A percentile compares a stretch with the other conserved stretches of the same genome.
Conservation (phyloP, 1,139 yeast species). For the Geotrichum cucujoidarum region DNA sequence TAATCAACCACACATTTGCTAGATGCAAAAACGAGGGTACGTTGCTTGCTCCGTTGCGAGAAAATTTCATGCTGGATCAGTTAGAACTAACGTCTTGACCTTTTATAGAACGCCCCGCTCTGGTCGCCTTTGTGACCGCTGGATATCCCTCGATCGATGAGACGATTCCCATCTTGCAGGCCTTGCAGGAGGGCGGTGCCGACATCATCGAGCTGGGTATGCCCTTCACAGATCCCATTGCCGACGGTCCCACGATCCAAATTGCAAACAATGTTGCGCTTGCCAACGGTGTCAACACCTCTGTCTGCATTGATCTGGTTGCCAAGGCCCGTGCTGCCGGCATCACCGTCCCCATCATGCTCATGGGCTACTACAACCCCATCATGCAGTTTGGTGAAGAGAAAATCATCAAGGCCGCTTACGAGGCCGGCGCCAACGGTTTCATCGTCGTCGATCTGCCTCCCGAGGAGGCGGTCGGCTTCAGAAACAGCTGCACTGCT, state of each 20-base stretch:
- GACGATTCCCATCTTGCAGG: conserved; percentile 78
- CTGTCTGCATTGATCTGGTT: conserved; percentile 64
- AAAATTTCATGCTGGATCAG: no score
- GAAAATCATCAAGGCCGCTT: conserved; percentile 68
- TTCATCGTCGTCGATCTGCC: conserved; percentile 93
- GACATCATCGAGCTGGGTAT: conserved; percentile 92
- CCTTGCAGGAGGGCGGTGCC: conserved; percentile 91
- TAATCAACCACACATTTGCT: conserved; percentile 64
- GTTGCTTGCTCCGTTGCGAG: no score
- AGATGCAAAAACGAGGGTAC: conserved; percentile 58
- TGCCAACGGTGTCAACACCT: conserved; percentile 72
- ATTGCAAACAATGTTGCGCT: conserved; percentile 69
- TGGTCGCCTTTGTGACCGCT: conserved; percentile 89
- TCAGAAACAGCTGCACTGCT: conserved; percentile 65
- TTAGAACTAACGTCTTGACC: neutral
- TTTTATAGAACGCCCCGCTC: conserved; percentile 62
- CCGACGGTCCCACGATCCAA: conserved; percentile 97
- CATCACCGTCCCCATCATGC: conserved; percentile 77
- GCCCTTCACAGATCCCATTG: conserved; percentile 98
- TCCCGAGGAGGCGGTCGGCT: conserved; percentile 91
- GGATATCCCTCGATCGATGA: conserved; percentile 87
- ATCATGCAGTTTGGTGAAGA: conserved; percentile 86
- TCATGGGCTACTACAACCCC: conserved; percentile 98
- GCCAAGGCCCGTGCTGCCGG: conserved; percentile 73
- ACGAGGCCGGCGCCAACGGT: conserved; percentile 89